Percentiles rank a stretch among this genome's conserved stretches.
Evolutionary conservation across 257 asterid species (phyloP).

Genomic region (Solanum clarkiae): DNA sequence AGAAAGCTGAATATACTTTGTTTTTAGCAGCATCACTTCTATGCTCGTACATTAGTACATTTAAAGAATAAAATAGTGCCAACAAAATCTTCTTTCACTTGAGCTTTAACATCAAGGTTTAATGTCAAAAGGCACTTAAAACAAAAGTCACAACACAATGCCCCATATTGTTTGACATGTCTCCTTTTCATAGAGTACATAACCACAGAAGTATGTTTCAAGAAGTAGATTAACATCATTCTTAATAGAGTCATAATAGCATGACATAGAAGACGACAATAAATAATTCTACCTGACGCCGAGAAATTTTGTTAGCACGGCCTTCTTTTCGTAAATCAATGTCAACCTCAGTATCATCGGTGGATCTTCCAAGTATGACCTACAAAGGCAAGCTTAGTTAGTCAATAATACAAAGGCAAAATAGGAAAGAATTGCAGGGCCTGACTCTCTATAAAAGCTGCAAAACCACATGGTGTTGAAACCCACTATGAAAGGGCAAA

Average conservation of each 20-base stretch:
- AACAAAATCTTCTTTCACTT: neutral
- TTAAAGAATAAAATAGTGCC: neutral
- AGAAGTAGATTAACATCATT: neutral
- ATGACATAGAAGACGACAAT: neutral
- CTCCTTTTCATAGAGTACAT: neutral
- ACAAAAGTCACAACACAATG: neutral
- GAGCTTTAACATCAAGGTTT: neutral
- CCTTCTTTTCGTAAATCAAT: slow-evolving; percentile 93
- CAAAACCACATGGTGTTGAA: neutral
- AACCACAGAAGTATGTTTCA: neutral
- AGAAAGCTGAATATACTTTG: neutral
- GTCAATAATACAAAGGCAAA: neutral
- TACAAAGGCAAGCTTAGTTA: slow-evolving; percentile 11
- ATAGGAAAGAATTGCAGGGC: neutral
- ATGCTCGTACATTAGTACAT: neutral
- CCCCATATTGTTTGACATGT: neutral
- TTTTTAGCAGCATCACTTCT: neutral
- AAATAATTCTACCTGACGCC: slow-evolving; percentile 65
- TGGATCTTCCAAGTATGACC: slow-evolving; percentile 94
- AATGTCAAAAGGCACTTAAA: neutral
- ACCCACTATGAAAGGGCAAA: neutral
- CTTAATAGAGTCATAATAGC: neutral
- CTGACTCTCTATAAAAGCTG: neutral
- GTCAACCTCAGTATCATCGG: slow-evolving; percentile 78
- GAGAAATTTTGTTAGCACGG: slow-evolving; percentile 84